phyloP scores from a whole-genome alignment of 1,284 basidiomycete species.

The Cutaneotrichosporon cavernicola region DNA sequence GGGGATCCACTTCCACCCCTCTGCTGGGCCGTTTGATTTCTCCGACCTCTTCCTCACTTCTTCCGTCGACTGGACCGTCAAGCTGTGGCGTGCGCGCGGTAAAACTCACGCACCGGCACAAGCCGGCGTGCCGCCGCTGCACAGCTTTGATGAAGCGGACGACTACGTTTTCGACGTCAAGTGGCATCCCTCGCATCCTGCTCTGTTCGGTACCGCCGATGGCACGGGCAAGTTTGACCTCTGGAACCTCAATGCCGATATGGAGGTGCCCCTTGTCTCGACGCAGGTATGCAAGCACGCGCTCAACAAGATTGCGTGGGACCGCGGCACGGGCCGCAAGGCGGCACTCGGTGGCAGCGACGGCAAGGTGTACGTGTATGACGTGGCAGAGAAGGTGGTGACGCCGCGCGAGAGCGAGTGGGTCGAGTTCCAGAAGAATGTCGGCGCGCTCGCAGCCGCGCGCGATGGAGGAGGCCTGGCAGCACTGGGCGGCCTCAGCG shows the following conservation, averaged over 20 bases:
- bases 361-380: conserved; percentile 88
- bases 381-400: conserved; percentile 82
- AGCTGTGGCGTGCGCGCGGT: conserved; percentile 77
- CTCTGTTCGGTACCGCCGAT: conserved; percentile 88
- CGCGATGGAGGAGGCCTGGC: conserved; percentile 14
- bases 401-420: conserved; percentile 77
- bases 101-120: conserved; percentile 52
- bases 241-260: conserved; percentile 93
- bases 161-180: conserved; percentile 99
- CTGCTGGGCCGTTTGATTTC: conserved; percentile 86
- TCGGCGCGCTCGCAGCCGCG: conserved; percentile 49
- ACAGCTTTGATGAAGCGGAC: conserved; percentile 92
- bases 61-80: conserved; percentile 94
- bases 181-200: conserved; percentile 95
- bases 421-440: conserved; percentile 80
- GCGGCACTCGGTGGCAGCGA: conserved; percentile 87
- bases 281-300: conserved; percentile 63
- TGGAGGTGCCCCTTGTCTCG: conserved; percentile 61
- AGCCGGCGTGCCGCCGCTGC: conserved; percentile 63
- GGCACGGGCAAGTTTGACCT: conserved; percentile 92
- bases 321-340: conserved; percentile 66
- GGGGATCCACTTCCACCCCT: conserved; percentile 90
- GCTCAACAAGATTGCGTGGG: conserved; percentile 95
- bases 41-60: conserved; percentile 89
- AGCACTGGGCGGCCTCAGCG: not conserved